Conservation (phyloP, 129 eudicot genomes). For the carrot (Daucus carota) region DNA sequence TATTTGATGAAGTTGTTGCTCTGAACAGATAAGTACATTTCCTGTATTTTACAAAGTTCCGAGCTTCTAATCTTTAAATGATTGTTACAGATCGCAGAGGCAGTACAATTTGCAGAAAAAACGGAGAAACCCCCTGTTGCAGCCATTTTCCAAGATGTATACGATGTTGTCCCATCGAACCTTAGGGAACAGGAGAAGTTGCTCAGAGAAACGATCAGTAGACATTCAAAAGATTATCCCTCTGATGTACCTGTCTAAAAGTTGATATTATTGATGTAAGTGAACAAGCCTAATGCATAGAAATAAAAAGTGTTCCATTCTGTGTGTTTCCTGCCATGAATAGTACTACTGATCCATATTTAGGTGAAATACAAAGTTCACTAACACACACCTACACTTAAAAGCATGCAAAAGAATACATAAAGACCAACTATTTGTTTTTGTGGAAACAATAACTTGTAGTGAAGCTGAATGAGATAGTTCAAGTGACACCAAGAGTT, state of each 20-base stretch:
- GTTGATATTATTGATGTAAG: background rate
- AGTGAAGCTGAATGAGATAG: too few species aligned
- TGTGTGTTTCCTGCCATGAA: background rate
- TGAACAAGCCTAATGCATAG: background rate
- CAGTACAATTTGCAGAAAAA: slow-evolving; percentile 68
- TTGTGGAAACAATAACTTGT: too few species aligned
- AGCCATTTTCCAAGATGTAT: slow-evolving; percentile 71
- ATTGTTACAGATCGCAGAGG: slow-evolving; percentile 45
- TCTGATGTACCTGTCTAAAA: slow-evolving; percentile 22
- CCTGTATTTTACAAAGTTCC: background rate
- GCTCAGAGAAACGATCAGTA: slow-evolving; percentile 33
- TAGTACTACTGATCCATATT: background rate
- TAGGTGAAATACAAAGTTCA: background rate
- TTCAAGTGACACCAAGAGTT: too few species aligned
- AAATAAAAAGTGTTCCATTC: background rate
- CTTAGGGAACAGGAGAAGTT: slow-evolving; percentile 55
- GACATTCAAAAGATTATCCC: slow-evolving; percentile 46
- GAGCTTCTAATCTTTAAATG: background rate
- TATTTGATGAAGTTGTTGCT: background rate
- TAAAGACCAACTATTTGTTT: too few species aligned
- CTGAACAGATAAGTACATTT: background rate
- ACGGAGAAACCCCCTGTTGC: slow-evolving; percentile 47
- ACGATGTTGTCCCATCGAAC: slow-evolving; percentile 49
- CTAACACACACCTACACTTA: background rate
- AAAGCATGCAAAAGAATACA: too few species aligned